A percentile compares a stretch with the other conserved stretches of the same genome.
These are phyloP conservation scores for Tolypocladium tropicale DNA, from an alignment of 2,329 filamentous ascomycete genomes.

Conservation along the genomic window DNA sequence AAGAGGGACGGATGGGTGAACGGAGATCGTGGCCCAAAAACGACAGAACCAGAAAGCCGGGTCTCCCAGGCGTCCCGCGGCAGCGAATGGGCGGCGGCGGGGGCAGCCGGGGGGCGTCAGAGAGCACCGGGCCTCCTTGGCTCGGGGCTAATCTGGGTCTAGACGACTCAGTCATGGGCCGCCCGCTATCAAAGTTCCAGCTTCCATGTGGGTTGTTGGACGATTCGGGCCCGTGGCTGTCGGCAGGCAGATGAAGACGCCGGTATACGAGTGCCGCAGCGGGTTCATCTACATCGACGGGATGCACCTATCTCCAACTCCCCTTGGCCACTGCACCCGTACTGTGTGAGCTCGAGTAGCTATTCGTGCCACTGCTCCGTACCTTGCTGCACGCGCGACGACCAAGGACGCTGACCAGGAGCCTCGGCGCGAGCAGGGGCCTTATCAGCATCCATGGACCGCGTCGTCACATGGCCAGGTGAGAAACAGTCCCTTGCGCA, in stretches of 20 bases:
- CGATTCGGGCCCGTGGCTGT: not conserved
- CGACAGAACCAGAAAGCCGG: conserved; percentile 5
- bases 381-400: not conserved
- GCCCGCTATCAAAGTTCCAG: not conserved
- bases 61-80: conserved; percentile 1
- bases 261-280: not conserved
- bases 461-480: not conserved
- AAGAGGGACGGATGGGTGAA: not conserved
- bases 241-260: not conserved
- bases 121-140: not conserved
- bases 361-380: no score
- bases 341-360: no score
- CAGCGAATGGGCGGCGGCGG: not conserved
- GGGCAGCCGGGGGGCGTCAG: not conserved
- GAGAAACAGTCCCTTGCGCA: not conserved
- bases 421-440: not conserved
- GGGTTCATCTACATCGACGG: no score
- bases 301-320: no score
- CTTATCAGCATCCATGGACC: not conserved
- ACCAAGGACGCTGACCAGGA: not conserved
- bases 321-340: no score
- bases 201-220: not conserved
- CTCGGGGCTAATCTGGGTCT: not conserved
- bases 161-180: not conserved
- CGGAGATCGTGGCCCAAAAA: not conserved